Evolutionary conservation across 345 rosid species (phyloP).

Genomic region (Bretschneidera sinensis): DNA sequence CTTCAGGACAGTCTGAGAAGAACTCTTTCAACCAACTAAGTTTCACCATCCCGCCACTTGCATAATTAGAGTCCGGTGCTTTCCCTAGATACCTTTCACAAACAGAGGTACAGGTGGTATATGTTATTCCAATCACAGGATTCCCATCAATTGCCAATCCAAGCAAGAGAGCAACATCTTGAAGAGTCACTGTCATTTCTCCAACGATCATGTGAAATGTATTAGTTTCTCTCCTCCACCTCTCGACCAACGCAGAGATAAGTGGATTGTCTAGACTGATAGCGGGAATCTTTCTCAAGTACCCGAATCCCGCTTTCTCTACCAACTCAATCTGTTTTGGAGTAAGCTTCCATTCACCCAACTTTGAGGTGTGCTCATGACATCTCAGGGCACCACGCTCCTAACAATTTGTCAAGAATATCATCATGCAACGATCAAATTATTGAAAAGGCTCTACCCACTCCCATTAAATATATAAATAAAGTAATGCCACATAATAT

Average conservation of each 20-base stretch:
- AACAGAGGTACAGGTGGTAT: constrained; percentile 65
- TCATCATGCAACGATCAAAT: not conserved
- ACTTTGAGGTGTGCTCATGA: constrained; percentile 92
- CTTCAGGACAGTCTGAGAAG: constrained; percentile 65
- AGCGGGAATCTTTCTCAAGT: constrained; percentile 81
- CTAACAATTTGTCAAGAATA: constrained; percentile 26
- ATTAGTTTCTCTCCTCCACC: constrained; percentile 96
- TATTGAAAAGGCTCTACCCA: not conserved
- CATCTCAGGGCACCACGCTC: constrained; percentile 98
- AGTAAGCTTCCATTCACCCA: constrained; percentile 83
- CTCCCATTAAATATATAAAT: not conserved
- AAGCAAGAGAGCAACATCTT: constrained; percentile 70
- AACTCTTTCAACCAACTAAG: constrained; percentile 93
- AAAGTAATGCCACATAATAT: no score
- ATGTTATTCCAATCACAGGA: constrained; percentile 86
- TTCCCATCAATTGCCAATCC: constrained; percentile 89
- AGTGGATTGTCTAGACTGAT: constrained; percentile 92
- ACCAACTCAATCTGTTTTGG: constrained; percentile 74
- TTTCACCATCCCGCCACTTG: constrained; percentile 99
- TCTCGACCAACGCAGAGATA: constrained; percentile 86
- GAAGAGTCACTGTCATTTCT: constrained; percentile 89
- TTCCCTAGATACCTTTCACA: constrained; percentile 68
- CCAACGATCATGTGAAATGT: constrained; percentile 85
- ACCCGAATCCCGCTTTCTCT: constrained; percentile 84
- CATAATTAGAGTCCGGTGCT: constrained; percentile 66